Conservation (phyloP, 148 eudicot species). For the Vaccinium darrowii region DNA sequence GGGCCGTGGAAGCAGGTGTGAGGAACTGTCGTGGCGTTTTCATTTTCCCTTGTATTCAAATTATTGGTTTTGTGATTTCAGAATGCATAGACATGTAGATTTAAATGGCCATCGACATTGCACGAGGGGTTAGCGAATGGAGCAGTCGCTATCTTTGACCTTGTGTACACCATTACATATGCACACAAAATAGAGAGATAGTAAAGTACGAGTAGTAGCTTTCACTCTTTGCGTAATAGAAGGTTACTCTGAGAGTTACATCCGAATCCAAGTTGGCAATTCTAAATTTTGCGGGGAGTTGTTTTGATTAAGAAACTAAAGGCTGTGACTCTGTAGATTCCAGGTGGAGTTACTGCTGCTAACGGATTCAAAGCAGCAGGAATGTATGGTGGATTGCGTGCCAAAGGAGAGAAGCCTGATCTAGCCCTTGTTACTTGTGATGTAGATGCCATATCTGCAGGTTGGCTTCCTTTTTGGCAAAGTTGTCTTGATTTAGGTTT, state of each 20-base stretch:
- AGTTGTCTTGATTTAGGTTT: not conserved
- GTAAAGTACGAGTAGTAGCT: not conserved
- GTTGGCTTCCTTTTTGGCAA: conserved; percentile 27
- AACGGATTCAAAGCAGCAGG: conserved; percentile 96
- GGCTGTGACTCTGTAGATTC: conserved; percentile 41
- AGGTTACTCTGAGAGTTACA: not conserved
- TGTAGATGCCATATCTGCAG: conserved; percentile 90
- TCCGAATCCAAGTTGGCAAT: not conserved
- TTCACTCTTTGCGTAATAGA: not conserved
- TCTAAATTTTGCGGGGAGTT: not conserved
- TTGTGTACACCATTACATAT: not conserved
- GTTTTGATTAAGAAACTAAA: not conserved
- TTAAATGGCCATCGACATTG: not conserved
- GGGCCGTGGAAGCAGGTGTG: conserved; percentile 98
- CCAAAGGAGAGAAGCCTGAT: conserved; percentile 92
- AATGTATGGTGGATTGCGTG: conserved; percentile 87
- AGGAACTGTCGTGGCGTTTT: not conserved
- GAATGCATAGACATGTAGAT: not conserved
- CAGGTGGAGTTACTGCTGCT: conserved; percentile 94
- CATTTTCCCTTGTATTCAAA: not conserved
- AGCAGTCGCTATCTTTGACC: not conserved
- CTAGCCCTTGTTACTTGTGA: conserved; percentile 91
- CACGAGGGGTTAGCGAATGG: not conserved
- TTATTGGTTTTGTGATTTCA: not conserved
- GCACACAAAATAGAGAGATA: not conserved